Evolutionary conservation across 192 early-diverging fungal genomes (phyloP).

Genomic region (Rhizophagus clarus): DNA sequence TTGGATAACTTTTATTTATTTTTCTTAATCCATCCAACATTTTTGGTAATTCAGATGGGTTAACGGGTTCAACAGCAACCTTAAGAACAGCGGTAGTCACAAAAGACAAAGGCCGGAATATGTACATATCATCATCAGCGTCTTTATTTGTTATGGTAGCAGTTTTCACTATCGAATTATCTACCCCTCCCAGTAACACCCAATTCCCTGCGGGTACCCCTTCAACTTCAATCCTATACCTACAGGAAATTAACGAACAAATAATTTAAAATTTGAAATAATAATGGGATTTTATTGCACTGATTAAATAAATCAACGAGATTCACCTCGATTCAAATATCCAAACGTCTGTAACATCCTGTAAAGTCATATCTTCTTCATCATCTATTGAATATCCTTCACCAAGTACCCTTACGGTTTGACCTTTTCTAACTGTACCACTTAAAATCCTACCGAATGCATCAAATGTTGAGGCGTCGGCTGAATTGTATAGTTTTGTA

Average conservation of each 20-base stretch:
- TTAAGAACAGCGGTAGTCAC: slow-evolving; percentile 85
- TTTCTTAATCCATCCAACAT: slow-evolving; percentile 97
- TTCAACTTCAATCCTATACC: slow-evolving; percentile 83
- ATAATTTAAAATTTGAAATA: background rate
- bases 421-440: slow-evolving; percentile 77
- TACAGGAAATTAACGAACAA: slow-evolving; percentile 21
- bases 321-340: slow-evolving; percentile 80
- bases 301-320: background rate
- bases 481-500: slow-evolving; percentile 88
- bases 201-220: slow-evolving; percentile 82
- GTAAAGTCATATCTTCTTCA: slow-evolving; percentile 94
- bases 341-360: slow-evolving; percentile 71
- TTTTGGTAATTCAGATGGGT: slow-evolving; percentile 96
- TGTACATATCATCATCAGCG: slow-evolving; percentile 71
- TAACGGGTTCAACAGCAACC: slow-evolving; percentile 96
- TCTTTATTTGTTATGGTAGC: slow-evolving; percentile 85
- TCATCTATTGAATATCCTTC: slow-evolving; percentile 90
- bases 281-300: background rate
- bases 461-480: slow-evolving; percentile 83
- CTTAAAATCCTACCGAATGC: slow-evolving; percentile 95
- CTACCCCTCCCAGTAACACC: slow-evolving; percentile 92
- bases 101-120: slow-evolving; percentile 85
- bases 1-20: slow-evolving; percentile 93
- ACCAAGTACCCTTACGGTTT: slow-evolving; percentile 87
- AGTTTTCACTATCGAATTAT: slow-evolving; percentile 90